Percentiles rank a stretch among this genome's conserved stretches.
These are phyloP conservation scores for Hypoxylon lenormandii DNA, from an alignment of 495 filamentous ascomycete genomes.

Conservation along the genomic window DNA sequence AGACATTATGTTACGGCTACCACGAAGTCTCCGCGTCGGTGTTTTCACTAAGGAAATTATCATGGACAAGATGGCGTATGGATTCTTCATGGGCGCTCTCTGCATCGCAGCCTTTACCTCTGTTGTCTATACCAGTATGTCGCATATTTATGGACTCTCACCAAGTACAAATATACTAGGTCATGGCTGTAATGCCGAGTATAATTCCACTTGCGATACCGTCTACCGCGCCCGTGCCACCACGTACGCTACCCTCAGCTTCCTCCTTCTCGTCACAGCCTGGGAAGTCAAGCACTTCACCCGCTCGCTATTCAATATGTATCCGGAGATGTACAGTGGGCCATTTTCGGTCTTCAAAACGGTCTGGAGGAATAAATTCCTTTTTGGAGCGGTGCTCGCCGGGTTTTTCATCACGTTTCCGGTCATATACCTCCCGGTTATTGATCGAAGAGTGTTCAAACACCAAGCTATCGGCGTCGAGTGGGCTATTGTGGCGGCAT, in stretches of 20 bases:
- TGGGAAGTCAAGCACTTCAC: constrained; percentile 70
- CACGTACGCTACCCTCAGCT: constrained; percentile 73
- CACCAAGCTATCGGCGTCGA: constrained; percentile 69
- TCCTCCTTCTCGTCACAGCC: constrained; percentile 68
- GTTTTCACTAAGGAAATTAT: constrained; percentile 70
- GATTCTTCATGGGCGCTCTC: constrained; percentile 67
- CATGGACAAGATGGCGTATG: constrained; percentile 69
- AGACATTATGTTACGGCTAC: constrained; percentile 68
- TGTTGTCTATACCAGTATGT: constrained; percentile 58
- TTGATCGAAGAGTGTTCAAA: constrained; percentile 68
- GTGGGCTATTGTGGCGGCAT: constrained; percentile 67
- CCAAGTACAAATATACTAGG: constrained; percentile 50
- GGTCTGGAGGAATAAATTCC: constrained; percentile 68
- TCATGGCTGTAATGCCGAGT: constrained; percentile 63
- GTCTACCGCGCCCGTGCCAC: constrained; percentile 76
- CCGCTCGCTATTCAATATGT: constrained; percentile 65
- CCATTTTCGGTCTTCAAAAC: constrained; percentile 61
- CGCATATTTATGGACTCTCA: constrained; percentile 7
- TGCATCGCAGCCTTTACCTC: constrained; percentile 65
- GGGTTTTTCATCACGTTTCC: constrained; percentile 70
- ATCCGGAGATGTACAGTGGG: constrained; percentile 58
- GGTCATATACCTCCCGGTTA: constrained; percentile 66
- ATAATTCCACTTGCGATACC: constrained; percentile 57
- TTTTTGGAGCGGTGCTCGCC: constrained; percentile 68
- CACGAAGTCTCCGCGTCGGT: constrained; percentile 62